phyloP scores from a whole-genome alignment of 129 eudicot genomes.

The Arctium minus region DNA sequence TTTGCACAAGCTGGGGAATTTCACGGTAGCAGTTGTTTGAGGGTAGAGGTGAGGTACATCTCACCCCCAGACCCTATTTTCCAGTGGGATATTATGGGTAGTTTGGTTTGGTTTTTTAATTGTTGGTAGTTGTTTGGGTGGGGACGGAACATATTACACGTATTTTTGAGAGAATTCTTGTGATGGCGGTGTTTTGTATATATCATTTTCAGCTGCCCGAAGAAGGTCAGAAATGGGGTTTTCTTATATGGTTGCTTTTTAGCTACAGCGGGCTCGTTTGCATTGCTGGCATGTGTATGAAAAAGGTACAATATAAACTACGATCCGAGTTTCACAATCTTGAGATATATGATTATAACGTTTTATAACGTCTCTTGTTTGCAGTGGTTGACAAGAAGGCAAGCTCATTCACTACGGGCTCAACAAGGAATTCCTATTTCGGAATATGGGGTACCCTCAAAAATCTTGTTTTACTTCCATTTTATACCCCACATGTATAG shows the following conservation, averaged over 20 bases:
- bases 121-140: neutral
- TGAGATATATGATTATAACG: neutral
- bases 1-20: too few species aligned
- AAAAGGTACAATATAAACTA: conserved; percentile 49
- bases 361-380: neutral
- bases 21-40: too few species aligned
- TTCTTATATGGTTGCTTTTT: conserved; percentile 95
- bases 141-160: neutral
- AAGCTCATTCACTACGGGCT: conserved; percentile 78
- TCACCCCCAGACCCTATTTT: too few species aligned
- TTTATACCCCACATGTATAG: too few species aligned
- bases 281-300: conserved; percentile 66
- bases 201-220: conserved; percentile 77
- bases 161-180: neutral
- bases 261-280: conserved; percentile 89
- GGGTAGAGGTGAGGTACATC: too few species aligned
- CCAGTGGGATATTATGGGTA: neutral
- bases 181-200: neutral
- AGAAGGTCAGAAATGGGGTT: conserved; percentile 99
- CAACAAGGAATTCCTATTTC: conserved; percentile 97
- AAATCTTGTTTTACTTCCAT: neutral
- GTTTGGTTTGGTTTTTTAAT: neutral
- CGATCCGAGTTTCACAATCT: neutral
- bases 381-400: conserved; percentile 94
- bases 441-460: conserved; percentile 66